phyloP scores from a whole-genome alignment of 2,329 filamentous ascomycete genomes.

The Aspergillus hiratsukae region DNA sequence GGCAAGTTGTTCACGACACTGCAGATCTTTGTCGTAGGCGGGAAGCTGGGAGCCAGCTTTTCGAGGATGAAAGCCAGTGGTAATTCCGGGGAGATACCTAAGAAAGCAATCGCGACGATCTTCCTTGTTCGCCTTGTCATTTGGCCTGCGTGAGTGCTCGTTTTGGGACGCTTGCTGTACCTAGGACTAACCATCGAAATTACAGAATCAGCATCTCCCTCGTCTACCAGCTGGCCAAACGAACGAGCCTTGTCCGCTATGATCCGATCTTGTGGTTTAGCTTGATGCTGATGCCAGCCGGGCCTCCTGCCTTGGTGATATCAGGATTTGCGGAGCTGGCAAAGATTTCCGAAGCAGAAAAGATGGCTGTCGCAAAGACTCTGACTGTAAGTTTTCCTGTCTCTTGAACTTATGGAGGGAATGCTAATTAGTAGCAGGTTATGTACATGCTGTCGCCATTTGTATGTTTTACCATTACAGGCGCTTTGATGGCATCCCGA shows the following conservation, averaged over 20 bases:
- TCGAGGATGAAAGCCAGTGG: conserved; percentile 39
- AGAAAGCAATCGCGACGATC: conserved; percentile 47
- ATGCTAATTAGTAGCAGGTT: conserved; percentile 16
- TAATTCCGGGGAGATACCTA: conserved; percentile 35
- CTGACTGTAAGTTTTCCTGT: conserved; percentile 41
- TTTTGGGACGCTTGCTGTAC: background rate
- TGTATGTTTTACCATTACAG: conserved; percentile 29
- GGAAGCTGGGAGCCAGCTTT: conserved; percentile 57
- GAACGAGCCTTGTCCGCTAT: conserved; percentile 47
- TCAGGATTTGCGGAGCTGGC: conserved; percentile 49
- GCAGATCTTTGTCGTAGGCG: conserved; percentile 63
- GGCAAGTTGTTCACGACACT: conserved; percentile 61
- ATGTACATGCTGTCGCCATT: conserved; percentile 30
- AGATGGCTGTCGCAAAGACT: conserved; percentile 52
- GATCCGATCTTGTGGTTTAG: conserved; percentile 65
- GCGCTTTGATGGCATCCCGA: conserved; percentile 28
- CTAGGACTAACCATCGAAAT: background rate
- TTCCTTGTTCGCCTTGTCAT: conserved; percentile 55
- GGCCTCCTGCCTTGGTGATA: conserved; percentile 52
- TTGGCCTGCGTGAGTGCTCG: conserved; percentile 49
- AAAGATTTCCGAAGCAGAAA: conserved; percentile 41
- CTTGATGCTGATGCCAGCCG: conserved; percentile 57
- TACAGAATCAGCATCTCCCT: conserved; percentile 47
- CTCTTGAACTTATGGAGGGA: background rate
- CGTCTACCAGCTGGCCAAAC: conserved; percentile 53